Base-by-base conservation (phyloP, 1,139 yeast species). In the Tardiomyces depauwii region DNA sequence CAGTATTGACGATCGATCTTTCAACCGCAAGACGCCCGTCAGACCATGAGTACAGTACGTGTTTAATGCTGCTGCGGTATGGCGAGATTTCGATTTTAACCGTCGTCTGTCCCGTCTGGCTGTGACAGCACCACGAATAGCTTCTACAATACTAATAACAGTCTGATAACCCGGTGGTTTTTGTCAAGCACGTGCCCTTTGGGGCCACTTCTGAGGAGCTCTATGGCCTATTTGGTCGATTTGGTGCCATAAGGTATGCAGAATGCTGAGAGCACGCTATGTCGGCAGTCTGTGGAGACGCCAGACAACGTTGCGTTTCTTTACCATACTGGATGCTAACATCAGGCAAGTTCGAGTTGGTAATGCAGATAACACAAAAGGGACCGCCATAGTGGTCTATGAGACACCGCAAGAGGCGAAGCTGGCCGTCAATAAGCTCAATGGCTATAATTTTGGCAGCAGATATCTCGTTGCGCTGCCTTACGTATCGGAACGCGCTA, bases 371-470 rank as follows among this genome's bases (percentile, higher is more conserved):
- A 68, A 67, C 18, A 70, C 74, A 0, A 68, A 63, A 46, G 85
- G 85, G 2, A 74, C 80, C 2, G 80, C 82, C 18, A 70, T 72
- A 45, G 73, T 79, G 14, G 72, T 80, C 3, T 80, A 73, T 57
- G 73, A 71, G 47, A 73, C 73, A 45, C 50, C 73, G 23, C 61
- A 63, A 32, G 71, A 70, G 51, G 82, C 85, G 7, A 60, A 62
- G 19, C 61, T 62, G 25, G 84, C 84, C 1, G 65, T 72, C 27
- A 73, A 67, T 18, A 78, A 75, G 51, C 60, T 79, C 46, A 76
- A 77, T 44, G 87, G 87, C 0, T 74, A 74, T 53, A 79, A 79
- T 55, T 76, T 75, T 53, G 72, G 75, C 47, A 80, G 80, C 11
- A 57, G 86, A 49, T 80, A 79, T 55, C 59, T 80, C 32, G 79